phyloP scores from a whole-genome alignment of 2,329 filamentous ascomycete species.

The Cercospora janseana region DNA sequence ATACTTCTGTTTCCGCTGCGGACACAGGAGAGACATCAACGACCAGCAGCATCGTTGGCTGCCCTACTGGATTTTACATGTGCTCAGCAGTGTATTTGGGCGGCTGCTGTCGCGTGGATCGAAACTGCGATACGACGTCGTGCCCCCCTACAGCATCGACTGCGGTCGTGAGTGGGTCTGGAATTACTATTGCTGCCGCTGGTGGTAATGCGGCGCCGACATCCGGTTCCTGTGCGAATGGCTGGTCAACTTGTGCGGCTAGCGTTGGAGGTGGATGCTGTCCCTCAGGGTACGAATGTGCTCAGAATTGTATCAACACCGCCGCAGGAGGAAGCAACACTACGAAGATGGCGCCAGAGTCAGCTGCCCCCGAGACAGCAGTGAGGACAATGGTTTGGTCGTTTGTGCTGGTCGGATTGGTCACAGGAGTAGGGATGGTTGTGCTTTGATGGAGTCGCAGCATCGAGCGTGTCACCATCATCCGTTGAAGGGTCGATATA shows the following conservation, averaged over 20 bases:
- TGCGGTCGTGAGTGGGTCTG: slow-evolving; percentile 63
- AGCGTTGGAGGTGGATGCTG: slow-evolving; percentile 77
- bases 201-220: slow-evolving; percentile 31
- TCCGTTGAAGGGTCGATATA: too few species aligned
- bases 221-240: slow-evolving; percentile 62
- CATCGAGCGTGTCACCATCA: too few species aligned
- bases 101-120: slow-evolving; percentile 84
- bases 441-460: slow-evolving; percentile 32
- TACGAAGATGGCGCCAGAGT: slow-evolving; percentile 42
- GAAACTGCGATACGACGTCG: slow-evolving; percentile 76
- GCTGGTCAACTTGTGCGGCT: slow-evolving; percentile 72
- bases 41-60: slow-evolving; percentile 47
- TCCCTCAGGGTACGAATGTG: slow-evolving; percentile 73
- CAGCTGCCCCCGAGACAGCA: slow-evolving; percentile 31
- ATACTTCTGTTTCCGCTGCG: slow-evolving; percentile 22
- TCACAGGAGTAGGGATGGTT: slow-evolving; percentile 42
- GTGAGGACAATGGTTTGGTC: slow-evolving; percentile 34
- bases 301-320: slow-evolving; percentile 64
- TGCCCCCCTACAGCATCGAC: slow-evolving; percentile 65
- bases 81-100: slow-evolving; percentile 78
- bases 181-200: slow-evolving; percentile 62
- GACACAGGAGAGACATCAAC: slow-evolving; percentile 36
- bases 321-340: slow-evolving; percentile 56
- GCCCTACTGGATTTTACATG: slow-evolving; percentile 88
- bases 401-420: slow-evolving; percentile 33